phyloP scores from a whole-genome alignment of 371 early-diverging fungal genomes.

The Cokeromyces recurvatus region DNA sequence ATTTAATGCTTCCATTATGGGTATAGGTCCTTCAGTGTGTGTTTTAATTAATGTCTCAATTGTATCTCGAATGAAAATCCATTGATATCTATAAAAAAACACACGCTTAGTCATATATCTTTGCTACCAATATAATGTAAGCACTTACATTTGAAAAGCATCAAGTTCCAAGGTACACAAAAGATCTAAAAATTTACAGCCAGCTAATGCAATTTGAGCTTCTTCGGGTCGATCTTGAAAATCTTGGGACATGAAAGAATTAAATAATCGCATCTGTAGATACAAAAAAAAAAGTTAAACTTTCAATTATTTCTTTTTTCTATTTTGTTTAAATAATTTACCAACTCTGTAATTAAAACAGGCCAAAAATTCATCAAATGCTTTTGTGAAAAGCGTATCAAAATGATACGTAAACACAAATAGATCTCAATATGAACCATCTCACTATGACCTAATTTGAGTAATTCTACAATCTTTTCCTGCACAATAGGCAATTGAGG shows the following conservation, averaged over 20 bases:
- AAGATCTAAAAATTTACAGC: slow-evolving; percentile 87
- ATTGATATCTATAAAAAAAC: slow-evolving; percentile 65
- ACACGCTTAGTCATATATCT: neutral
- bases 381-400: slow-evolving; percentile 73
- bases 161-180: slow-evolving; percentile 74
- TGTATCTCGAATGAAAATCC: slow-evolving; percentile 89
- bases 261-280: slow-evolving; percentile 57
- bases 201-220: slow-evolving; percentile 73
- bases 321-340: slow-evolving; percentile 21
- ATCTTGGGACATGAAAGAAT: slow-evolving; percentile 45
- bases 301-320: no score
- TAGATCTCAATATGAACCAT: slow-evolving; percentile 81
- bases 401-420: slow-evolving; percentile 75
- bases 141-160: slow-evolving; percentile 81
- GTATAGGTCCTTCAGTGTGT: slow-evolving; percentile 38
- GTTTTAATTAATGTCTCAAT: slow-evolving; percentile 55
- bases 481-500: slow-evolving; percentile 78
- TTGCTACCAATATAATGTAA: neutral
- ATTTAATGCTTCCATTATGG: slow-evolving; percentile 38
- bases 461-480: slow-evolving; percentile 84
- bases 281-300: no score
- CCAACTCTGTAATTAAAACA: slow-evolving; percentile 81
- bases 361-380: slow-evolving; percentile 90
- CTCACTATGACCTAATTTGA: slow-evolving; percentile 65
- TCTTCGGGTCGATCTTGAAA: slow-evolving; percentile 59